Evolutionary conservation across 1,284 basidiomycete species (phyloP).

Genomic region (Pyrrhoderma noxium): DNA sequence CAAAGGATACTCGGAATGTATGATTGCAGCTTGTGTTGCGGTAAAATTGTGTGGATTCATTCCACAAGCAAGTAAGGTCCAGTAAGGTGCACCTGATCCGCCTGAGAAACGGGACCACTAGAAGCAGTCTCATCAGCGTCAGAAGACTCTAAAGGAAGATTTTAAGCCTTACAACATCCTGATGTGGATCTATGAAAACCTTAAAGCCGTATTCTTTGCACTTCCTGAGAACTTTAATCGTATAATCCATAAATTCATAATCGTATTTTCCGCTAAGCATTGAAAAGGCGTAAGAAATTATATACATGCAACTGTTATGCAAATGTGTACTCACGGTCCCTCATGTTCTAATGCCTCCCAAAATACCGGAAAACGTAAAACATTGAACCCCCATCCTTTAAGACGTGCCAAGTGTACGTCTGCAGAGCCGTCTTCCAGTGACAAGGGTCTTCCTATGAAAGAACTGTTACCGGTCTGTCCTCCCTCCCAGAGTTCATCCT

Average conservation of each 20-base stretch:
- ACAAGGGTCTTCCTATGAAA: slow-evolving; percentile 75
- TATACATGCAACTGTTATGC: not conserved
- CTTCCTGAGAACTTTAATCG: slow-evolving; percentile 77
- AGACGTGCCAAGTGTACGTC: slow-evolving; percentile 86
- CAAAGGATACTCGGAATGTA: slow-evolving; percentile 85
- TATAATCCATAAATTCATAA: slow-evolving; percentile 89
- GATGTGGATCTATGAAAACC: slow-evolving; percentile 94
- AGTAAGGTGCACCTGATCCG: slow-evolving; percentile 92
- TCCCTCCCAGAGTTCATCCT: slow-evolving; percentile 84
- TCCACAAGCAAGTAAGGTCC: slow-evolving; percentile 91
- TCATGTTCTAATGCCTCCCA: slow-evolving; percentile 95
- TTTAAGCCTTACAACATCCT: slow-evolving; percentile 73
- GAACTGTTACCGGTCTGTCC: slow-evolving; percentile 68
- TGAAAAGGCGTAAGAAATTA: not conserved
- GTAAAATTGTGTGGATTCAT: slow-evolving; percentile 83
- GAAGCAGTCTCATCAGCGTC: not conserved
- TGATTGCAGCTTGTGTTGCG: slow-evolving; percentile 75
- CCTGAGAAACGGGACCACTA: slow-evolving; percentile 98
- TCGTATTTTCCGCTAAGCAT: slow-evolving; percentile 83
- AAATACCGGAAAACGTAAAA: slow-evolving; percentile 85
- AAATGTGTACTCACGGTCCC: slow-evolving; percentile 70
- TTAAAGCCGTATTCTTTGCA: slow-evolving; percentile 95
- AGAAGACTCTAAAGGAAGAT: slow-evolving; percentile 7
- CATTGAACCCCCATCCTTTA: slow-evolving; percentile 91
- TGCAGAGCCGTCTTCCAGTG: slow-evolving; percentile 77